Conservation (phyloP, 1,284 basidiomycete genomes). For the Pyrrhoderma lamaoense region DNA sequence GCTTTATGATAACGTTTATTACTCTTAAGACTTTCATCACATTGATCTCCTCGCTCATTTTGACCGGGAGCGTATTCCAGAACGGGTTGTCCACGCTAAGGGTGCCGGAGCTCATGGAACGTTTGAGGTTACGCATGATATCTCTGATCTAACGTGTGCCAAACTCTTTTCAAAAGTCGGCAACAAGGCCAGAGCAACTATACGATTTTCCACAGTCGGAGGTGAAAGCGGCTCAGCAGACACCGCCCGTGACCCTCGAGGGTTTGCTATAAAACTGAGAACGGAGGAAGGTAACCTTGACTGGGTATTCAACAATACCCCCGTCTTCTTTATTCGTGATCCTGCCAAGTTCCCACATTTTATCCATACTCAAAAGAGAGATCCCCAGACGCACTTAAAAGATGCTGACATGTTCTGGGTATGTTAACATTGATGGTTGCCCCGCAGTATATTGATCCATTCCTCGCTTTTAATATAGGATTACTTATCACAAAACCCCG, state of each 20-base stretch:
- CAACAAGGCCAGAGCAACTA: conserved; percentile 62
- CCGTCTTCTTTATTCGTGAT: conserved; percentile 83
- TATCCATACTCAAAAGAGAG: conserved; percentile 92
- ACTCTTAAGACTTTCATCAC: conserved; percentile 71
- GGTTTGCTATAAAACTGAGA: conserved; percentile 86
- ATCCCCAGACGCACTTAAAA: conserved; percentile 83
- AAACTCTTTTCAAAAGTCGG: conserved; percentile 63
- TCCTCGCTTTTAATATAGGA: conserved; percentile 57
- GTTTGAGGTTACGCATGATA: conserved; percentile 80
- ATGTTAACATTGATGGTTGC: conserved; percentile 19
- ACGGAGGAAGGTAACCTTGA: conserved; percentile 89
- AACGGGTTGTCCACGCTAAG: conserved; percentile 87
- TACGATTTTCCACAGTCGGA: conserved; percentile 84
- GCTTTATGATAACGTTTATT: no score
- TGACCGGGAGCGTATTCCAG: conserved; percentile 91
- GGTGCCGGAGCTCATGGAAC: conserved; percentile 89
- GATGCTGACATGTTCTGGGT: conserved; percentile 80
- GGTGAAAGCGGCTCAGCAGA: conserved; percentile 87
- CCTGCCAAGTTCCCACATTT: conserved; percentile 86
- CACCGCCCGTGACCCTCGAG: conserved; percentile 87
- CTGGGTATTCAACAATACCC: conserved; percentile 90
- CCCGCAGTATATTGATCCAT: neutral
- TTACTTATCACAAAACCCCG: conserved; percentile 87
- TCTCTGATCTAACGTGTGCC: conserved; percentile 75
- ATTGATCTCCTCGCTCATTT: conserved; percentile 88